These are phyloP conservation scores for Thermomyces lanuginosus DNA, from an alignment of 2,329 filamentous ascomycete species.

Conservation along the genomic window DNA sequence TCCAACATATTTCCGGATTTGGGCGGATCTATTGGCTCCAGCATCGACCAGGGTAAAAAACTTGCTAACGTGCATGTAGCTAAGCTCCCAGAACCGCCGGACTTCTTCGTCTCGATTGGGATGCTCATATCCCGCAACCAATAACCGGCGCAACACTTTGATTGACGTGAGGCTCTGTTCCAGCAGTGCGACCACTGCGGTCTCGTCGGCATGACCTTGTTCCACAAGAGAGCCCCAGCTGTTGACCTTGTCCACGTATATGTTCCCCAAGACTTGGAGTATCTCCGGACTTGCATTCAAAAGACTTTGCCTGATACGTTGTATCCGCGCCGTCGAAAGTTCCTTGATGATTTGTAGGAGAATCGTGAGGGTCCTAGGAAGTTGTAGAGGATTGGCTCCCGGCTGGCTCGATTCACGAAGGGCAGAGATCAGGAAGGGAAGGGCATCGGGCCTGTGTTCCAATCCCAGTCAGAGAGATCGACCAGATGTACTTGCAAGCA, in stretches of 20 bases:
- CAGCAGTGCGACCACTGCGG: constrained; percentile 46
- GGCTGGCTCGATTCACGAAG: constrained; percentile 41
- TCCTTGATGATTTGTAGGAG: constrained; percentile 83
- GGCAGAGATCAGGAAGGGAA: constrained; percentile 41
- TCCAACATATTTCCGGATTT: constrained; percentile 49
- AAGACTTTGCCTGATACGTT: constrained; percentile 57
- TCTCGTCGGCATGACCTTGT: constrained; percentile 41
- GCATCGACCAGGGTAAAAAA: constrained; percentile 50
- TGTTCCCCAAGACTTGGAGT: constrained; percentile 58
- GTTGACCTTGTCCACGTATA: constrained; percentile 60
- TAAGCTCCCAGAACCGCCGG: constrained; percentile 62
- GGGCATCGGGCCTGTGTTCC: constrained; percentile 29
- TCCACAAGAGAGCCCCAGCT: constrained; percentile 50
- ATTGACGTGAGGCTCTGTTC: constrained; percentile 63
- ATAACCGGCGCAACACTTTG: constrained; percentile 61
- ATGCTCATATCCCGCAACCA: constrained; percentile 67
- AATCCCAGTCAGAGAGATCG: not conserved
- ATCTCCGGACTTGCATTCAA: constrained; percentile 69
- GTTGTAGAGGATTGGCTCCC: constrained; percentile 45
- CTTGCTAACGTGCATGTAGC: constrained; percentile 60
- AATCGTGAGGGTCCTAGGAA: constrained; percentile 58
- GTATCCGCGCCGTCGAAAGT: constrained; percentile 61
- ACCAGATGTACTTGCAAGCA: not conserved
- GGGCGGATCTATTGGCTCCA: constrained; percentile 34
- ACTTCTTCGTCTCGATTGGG: constrained; percentile 66